Percentiles rank a stretch among this genome's conserved stretches.
phyloP scores from a whole-genome alignment of 352 stramenopile species.

The Achlya hypogyna region DNA sequence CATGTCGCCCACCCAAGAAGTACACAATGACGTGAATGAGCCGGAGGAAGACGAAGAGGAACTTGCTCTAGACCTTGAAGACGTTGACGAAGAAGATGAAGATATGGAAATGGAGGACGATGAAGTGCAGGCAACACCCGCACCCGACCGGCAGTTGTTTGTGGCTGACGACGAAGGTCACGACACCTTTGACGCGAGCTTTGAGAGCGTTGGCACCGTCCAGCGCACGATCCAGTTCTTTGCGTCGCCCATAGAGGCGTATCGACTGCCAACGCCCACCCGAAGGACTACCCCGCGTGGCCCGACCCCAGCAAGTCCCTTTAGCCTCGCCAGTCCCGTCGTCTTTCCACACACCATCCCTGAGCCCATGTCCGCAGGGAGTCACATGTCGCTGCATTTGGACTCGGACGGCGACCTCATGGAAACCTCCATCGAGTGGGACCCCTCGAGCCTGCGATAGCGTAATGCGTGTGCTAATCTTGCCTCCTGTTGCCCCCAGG shows the following conservation, averaged over 20 bases:
- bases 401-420: background rate
- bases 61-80: background rate
- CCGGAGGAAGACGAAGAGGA: conserved; percentile 9
- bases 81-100: conserved; percentile 10
- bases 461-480: no score
- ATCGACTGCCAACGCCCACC: background rate
- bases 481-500: no score
- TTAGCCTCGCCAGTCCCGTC: background rate
- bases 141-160: background rate
- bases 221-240: conserved; percentile 15
- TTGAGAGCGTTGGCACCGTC: background rate
- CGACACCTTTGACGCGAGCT: background rate
- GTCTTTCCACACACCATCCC: background rate
- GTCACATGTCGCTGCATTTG: background rate
- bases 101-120: conserved; percentile 17
- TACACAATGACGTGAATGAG: background rate
- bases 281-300: background rate
- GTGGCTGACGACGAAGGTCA: background rate
- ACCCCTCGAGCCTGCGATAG: background rate
- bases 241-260: conserved; percentile 5
- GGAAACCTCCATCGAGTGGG: background rate
- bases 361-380: background rate
- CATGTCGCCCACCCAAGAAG: background rate
- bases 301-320: background rate
- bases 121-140: background rate